Evolutionary conservation across 202 grass and related monocot species (phyloP), one percentile per base, ranked within the genome.

Genomic region (Eragrostis tef): DNA sequence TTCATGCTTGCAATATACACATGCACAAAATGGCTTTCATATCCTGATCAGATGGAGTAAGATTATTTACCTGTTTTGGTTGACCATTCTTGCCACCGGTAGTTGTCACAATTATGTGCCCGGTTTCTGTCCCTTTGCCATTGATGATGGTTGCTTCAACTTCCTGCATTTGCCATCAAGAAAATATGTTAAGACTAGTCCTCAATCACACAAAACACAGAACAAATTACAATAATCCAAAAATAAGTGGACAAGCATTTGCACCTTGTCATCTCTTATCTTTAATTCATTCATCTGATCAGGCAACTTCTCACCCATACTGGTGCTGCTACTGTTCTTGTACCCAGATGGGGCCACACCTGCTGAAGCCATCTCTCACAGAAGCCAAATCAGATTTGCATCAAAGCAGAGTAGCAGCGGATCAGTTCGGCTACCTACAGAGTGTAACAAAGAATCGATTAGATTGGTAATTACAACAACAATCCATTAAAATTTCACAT

Each of bases 81-180:
- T 99, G 96, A 46, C 93, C 96, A 86, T 94, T 94, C 93, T 86
- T 90, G 84, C 96, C 96, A 78, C 93, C 90, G 47, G 92, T 99
- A 74, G 90, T 99, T 27, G 96, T 93, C 26, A 95, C 93, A 73
- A 99, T 99, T 73, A 99, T 95, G 89, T 99, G 96, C 69, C 96
- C 93, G 22, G 96, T 95, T 83, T 99, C 96, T 7, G 93, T 99
- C 39, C 90, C 90, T 76, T 99, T 99, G 58, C 93, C 96, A 84
- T 96, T 92, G 83, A 99, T 87, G 73, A 99, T 79, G 22, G 90
- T 95, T 42, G 88, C 92, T 89, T 98, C 92, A 62, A 86, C 81
- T 67, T 93, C 92, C 95, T 98, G 84, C 50, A 88, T 26, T 69
- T 74, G 36, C 45, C 47, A 83, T 85, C 69, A 79, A 69, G 21